A percentile compares a stretch with the other conserved stretches of the same genome.
phyloP scores from a whole-genome alignment of 108 stramenopile species.

The Asterionellopsis glacialis region DNA sequence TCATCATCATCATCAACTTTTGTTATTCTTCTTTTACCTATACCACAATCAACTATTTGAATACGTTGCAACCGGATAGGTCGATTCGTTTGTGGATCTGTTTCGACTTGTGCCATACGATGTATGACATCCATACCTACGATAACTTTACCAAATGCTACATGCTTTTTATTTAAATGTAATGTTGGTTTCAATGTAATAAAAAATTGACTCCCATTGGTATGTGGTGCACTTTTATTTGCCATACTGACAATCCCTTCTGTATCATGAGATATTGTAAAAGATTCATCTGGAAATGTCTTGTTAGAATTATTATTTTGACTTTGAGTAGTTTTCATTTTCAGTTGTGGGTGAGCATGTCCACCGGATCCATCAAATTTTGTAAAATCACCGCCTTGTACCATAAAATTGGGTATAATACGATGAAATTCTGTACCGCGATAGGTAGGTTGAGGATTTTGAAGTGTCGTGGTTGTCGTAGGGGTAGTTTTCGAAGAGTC shows the following conservation, averaged over 20 bases:
- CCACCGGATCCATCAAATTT: slow-evolving; percentile 65
- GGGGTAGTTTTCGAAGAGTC: slow-evolving; percentile 13
- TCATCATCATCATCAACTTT: too few relatives aligned
- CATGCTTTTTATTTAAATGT: slow-evolving; percentile 81
- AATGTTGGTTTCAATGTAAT: slow-evolving; percentile 57
- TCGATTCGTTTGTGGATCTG: slow-evolving; percentile 50
- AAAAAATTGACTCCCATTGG: slow-evolving; percentile 84
- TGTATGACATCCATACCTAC: slow-evolving; percentile 59
- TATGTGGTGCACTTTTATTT: slow-evolving; percentile 70
- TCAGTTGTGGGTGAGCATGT: slow-evolving; percentile 22
- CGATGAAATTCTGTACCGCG: slow-evolving; percentile 58
- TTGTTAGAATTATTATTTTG: too few relatives aligned
- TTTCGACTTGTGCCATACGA: slow-evolving; percentile 45
- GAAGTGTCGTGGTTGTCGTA: slow-evolving; percentile 2
- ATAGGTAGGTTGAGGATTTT: slow-evolving; percentile 40
- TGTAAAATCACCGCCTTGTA: slow-evolving; percentile 83
- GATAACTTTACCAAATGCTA: slow-evolving; percentile 73
- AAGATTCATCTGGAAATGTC: slow-evolving; percentile 86
- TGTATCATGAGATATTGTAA: slow-evolving; percentile 49
- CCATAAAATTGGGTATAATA: slow-evolving; percentile 47
- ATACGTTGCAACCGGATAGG: slow-evolving; percentile 58
- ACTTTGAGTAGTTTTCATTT: slow-evolving; percentile 80
- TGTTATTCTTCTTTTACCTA: too few relatives aligned
- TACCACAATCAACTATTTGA: slow-evolving; percentile 78
- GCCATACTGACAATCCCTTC: slow-evolving; percentile 82